A percentile compares a stretch with the other conserved stretches of the same genome.
These are phyloP conservation scores for Tolypocladium ophioglossoides DNA, from an alignment of 2,329 filamentous ascomycete species.

Conservation along the genomic window DNA sequence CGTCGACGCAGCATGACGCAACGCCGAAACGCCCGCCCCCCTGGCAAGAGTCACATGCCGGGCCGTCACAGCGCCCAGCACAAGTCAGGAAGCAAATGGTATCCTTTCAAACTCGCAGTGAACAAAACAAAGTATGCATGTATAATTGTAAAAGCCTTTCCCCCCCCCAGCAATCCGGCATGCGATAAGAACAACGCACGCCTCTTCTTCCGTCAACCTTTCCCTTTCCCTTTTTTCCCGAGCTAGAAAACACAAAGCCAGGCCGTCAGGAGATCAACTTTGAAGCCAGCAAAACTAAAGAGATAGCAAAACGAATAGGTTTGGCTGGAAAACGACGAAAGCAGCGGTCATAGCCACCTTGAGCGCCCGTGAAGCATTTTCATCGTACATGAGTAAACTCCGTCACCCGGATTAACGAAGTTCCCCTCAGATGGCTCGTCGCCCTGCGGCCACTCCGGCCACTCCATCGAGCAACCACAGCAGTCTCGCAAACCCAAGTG, in stretches of 20 bases:
- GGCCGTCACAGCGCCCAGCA: not conserved
- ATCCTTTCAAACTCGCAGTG: not conserved
- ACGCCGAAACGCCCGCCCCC: too few relatives aligned
- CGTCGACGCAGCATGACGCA: not conserved
- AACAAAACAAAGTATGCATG: not conserved
- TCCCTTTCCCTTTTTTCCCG: too few relatives aligned
- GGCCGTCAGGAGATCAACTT: not conserved
- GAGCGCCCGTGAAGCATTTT: conserved; percentile 12
- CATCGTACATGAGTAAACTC: conserved; percentile 23
- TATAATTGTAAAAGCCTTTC: not conserved
- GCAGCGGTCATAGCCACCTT: conserved; percentile 4
- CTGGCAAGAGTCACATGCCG: not conserved
- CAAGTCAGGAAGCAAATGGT: not conserved
- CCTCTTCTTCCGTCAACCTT: not conserved
- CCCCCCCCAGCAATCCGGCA: not conserved
- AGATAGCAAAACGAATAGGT: not conserved
- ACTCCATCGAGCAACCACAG: not conserved
- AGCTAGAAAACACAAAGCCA: not conserved
- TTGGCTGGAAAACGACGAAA: not conserved
- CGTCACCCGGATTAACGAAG: conserved; percentile 18
- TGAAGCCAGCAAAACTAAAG: not conserved
- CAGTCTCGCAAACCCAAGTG: not conserved
- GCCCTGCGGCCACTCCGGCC: not conserved
- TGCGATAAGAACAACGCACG: not conserved
- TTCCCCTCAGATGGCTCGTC: not conserved